A percentile compares a stretch with the other conserved stretches of the same genome.
Evolutionary conservation across 495 filamentous ascomycete genomes (phyloP).

Genomic region (Choiromyces venosus): DNA sequence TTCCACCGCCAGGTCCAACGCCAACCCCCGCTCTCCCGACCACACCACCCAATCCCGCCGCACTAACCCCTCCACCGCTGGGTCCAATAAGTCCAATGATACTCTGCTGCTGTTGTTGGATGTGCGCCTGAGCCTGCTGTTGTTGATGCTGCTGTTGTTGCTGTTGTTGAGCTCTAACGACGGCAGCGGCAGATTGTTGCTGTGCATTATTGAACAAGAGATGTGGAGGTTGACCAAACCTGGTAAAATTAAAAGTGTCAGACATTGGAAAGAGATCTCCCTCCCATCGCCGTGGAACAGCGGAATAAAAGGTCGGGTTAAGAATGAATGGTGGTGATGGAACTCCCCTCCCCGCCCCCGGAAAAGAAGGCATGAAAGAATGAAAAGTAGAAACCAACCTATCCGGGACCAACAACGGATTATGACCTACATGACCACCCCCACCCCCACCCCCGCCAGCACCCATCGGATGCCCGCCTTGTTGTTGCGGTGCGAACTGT

Average conservation of each 20-base stretch:
- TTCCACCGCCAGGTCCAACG: conserved; percentile 61
- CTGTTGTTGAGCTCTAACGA: conserved; percentile 33
- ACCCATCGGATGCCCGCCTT: conserved; percentile 40
- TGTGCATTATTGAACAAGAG: conserved; percentile 29
- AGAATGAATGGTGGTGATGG: not conserved
- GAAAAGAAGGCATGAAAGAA: not conserved
- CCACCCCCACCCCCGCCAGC: conserved; percentile 29
- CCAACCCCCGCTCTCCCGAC: conserved; percentile 42
- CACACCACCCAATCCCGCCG: conserved; percentile 19
- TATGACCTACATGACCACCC: conserved; percentile 32
- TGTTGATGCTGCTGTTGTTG: conserved; percentile 55
- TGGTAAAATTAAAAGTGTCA: not conserved
- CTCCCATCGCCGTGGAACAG: not conserved
- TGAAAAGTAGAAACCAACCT: conserved; percentile 20
- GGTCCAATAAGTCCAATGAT: conserved; percentile 40
- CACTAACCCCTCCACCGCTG: conserved; percentile 28
- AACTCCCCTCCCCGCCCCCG: not conserved
- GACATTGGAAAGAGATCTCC: not conserved
- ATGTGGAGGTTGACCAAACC: not conserved
- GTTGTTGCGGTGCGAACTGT: conserved; percentile 35
- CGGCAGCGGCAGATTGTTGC: conserved; percentile 28
- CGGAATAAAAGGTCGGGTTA: not conserved
- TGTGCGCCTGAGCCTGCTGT: conserved; percentile 36
- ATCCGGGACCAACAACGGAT: conserved; percentile 30
- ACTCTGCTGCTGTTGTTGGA: conserved; percentile 22